Base-by-base conservation (phyloP, 2,329 filamentous ascomycete genomes). In the Fusarium incarnatum region DNA sequence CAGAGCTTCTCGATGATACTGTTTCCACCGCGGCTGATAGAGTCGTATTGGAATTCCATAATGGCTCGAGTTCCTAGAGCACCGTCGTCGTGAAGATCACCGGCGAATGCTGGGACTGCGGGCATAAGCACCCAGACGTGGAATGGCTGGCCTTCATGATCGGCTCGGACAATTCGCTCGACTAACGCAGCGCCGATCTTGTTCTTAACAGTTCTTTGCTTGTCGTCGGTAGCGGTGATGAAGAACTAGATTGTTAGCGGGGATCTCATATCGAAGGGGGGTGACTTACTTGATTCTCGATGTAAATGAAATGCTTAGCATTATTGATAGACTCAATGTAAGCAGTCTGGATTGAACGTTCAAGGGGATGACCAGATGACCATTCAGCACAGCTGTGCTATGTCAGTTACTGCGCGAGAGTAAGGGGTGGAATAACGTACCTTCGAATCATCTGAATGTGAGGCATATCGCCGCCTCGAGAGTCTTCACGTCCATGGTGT, bases 31-130 rank as follows among this genome's bases (percentile, higher is more conserved):
- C 92, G 88, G 79, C 89, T 92, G 81, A 96, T 96, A 54, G 88
- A 91, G 75, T 89, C 85, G 80, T 96, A 95, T 77, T 96, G 93
- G 78, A 92, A 95, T 77, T 96, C 92, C 91, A 96, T 94, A 75
- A 97, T 95, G 8, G 92, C 93, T 37, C 93, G 85, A 0, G 93
- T 96, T 23, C 92, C 91, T 2, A 95, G 83, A 11, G 91, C 89
- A 23, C 88, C 90, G 55, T 94, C 91, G 1, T 86, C 86, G 74
- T 92, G 88, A 50, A 97, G 83, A 73, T 96, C 92, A 7, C 93
- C 93, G 3, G 93, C 92, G 75, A 97, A 97, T 3, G 89, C 93
- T 10, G 93, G 93, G 1, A 97, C 90, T 3, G 92, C 88, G 1
- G 93, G 93, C 80, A 96, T 96, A 62, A 92, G 82, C 22, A 96